Percentiles rank a stretch among this genome's conserved stretches.
phyloP scores from a whole-genome alignment of 139 green algal genomes.

The Haematococcus lacustris region DNA sequence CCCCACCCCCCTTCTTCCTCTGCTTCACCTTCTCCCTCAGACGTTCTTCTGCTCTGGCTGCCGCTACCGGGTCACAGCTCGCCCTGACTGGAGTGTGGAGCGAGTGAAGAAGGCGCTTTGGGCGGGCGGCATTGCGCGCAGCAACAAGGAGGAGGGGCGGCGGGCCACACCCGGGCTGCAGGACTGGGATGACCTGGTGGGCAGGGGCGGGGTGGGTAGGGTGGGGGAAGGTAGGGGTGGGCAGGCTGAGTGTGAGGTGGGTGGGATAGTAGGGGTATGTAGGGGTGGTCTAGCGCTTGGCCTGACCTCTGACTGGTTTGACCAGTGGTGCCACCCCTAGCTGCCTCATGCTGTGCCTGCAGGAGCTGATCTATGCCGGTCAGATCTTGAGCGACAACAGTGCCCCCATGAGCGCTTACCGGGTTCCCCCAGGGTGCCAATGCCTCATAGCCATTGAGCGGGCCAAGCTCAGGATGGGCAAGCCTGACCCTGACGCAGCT shows the following conservation, averaged over 20 bases:
- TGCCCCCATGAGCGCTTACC: conserved; percentile 61
- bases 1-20: too few species aligned
- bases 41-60: conserved; percentile 83
- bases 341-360: too few species aligned
- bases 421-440: conserved; percentile 63
- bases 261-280: not conserved
- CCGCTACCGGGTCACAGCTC: conserved; percentile 75
- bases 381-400: conserved; percentile 66
- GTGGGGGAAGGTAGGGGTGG: not conserved
- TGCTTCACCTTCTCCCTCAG: not conserved
- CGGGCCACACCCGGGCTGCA: conserved; percentile 71
- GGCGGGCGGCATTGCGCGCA: conserved; percentile 68
- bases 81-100: conserved; percentile 65
- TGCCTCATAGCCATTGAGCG: conserved; percentile 1
- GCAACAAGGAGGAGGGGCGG: conserved; percentile 68
- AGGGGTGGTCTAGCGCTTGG: not conserved
- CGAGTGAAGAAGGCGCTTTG: conserved; percentile 41
- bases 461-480: not conserved
- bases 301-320: too few species aligned
- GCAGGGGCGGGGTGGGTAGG: too few species aligned
- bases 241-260: not conserved
- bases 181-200: conserved; percentile 70
- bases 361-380: conserved; percentile 76
- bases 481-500: conserved; percentile 1
- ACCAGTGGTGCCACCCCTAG: too few species aligned